Conservation (phyloP, 1,284 basidiomycete species). For the Cryptococcus maquisensis region DNA sequence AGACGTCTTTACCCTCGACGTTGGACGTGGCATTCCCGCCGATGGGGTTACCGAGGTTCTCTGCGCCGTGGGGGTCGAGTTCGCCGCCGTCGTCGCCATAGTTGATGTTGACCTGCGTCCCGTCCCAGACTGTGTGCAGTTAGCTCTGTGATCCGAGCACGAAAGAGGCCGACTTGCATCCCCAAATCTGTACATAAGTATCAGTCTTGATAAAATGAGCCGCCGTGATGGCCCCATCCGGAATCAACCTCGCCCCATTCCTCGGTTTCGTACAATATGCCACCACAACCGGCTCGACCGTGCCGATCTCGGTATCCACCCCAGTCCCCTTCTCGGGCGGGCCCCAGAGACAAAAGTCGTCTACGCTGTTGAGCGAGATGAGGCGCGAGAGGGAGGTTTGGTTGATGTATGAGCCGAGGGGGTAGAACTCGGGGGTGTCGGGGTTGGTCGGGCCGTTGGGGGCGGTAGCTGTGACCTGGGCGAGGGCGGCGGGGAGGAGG, state of each 20-base stretch:
- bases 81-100: conserved; percentile 51
- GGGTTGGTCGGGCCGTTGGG: conserved; percentile 49
- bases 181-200: conserved; percentile 52
- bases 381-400: conserved; percentile 44
- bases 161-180: conserved; percentile 15
- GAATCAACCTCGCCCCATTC: conserved; percentile 40
- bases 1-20: conserved; percentile 51
- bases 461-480: conserved; percentile 38
- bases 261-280: conserved; percentile 44
- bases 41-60: conserved; percentile 52
- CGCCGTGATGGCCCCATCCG: conserved; percentile 43
- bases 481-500: conserved; percentile 13
- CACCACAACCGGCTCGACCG: conserved; percentile 43
- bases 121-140: conserved; percentile 33
- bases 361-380: conserved; percentile 43
- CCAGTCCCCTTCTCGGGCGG: conserved; percentile 28
- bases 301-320: conserved; percentile 38
- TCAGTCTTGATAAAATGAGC: conserved; percentile 46
- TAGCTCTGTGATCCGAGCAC: neutral
- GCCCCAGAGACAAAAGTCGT: conserved; percentile 48
- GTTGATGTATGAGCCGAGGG: conserved; percentile 43
- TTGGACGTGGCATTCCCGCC: conserved; percentile 56
- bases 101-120: conserved; percentile 43
- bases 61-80: conserved; percentile 53
- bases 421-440: conserved; percentile 31